These are phyloP conservation scores for Stachybotrys chartarum DNA, from an alignment of 2,329 filamentous ascomycete genomes.

Conservation along the genomic window DNA sequence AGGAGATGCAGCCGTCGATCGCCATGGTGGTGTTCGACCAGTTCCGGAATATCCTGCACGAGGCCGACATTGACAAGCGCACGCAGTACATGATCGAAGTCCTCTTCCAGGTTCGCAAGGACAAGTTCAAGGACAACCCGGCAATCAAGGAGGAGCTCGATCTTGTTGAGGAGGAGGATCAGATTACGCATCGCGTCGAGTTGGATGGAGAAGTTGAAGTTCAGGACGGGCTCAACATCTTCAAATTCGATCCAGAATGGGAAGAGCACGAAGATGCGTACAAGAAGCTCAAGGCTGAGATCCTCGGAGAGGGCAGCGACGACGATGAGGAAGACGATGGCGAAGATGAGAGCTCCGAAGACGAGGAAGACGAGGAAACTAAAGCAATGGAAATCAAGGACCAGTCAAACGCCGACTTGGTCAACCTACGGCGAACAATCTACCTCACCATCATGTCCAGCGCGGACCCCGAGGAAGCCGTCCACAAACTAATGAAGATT, in stretches of 20 bases:
- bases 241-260: conserved; percentile 88
- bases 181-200: conserved; percentile 83
- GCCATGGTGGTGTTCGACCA: conserved; percentile 90
- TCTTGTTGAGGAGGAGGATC: conserved; percentile 93
- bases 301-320: conserved; percentile 87
- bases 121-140: conserved; percentile 92
- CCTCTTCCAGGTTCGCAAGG: conserved; percentile 90
- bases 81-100: conserved; percentile 99
- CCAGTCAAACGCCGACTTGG: conserved; percentile 90
- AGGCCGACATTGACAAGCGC: conserved; percentile 93
- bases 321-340: conserved; percentile 59
- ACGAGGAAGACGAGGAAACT: conserved; percentile 69
- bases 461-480: conserved; percentile 92
- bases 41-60: conserved; percentile 90
- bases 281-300: conserved; percentile 84
- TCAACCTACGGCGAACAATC: conserved; percentile 87
- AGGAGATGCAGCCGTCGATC: conserved; percentile 90
- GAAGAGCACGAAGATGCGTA: conserved; percentile 89
- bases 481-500: conserved; percentile 94
- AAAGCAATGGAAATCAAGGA: conserved; percentile 94
- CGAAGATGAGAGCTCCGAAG: conserved; percentile 62
- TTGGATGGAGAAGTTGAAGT: conserved; percentile 79
- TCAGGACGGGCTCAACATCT: conserved; percentile 86
- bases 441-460: conserved; percentile 98
- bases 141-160: conserved; percentile 89